Base-by-base conservation (phyloP, 192 early-diverging fungal species). In the Entomortierella lignicola region DNA sequence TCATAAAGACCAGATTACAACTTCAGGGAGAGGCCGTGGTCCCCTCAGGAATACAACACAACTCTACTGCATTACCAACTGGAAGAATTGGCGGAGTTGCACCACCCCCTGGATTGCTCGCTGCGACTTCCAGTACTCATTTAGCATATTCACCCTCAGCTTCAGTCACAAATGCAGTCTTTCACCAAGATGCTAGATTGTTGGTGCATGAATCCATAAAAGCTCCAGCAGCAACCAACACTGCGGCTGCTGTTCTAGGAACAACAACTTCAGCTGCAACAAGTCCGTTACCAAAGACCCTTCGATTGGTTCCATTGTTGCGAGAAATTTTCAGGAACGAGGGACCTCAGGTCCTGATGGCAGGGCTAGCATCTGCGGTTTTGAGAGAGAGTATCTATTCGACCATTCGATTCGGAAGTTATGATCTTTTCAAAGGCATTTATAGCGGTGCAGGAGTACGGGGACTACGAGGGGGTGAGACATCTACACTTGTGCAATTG, bases 1-100 rank as follows among this genome's bases (percentile, higher is more conserved):
- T 82, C n/a, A 70, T 82, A 58, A 82, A 82, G 43, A 73, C 74
- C 18, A 73, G 81, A 10, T 64, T 75, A n/a, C 81, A 82, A 31
- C 63, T 82, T 13, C 81, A 82, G 27, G 81, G 81, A 20, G 81
- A 82, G 31, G 63, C 67, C 15, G 43, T 52, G 10, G 60, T 52
- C n/a, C 32, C 60, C 4, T 44, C 34, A 7, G 34, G 34, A 4
- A 37, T 37, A 4, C 34, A 37, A 37, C 34, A 37, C 34, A 37
- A 37, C 34, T 37, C 2, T 8, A 25, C 62, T 47, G 37, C 39
- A 54, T 12, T 47, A 12, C 13, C 34, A 53, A 8, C 39, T 30
- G 42, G 27, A 15, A 42, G 60, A n/a, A 55, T 20, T 8, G 17
- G 0, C 0, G 34, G 23, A 30, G 21, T 32, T 8, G 29, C 43